phyloP scores from a whole-genome alignment of 2,329 filamentous ascomycete genomes.

The Ceratocystis cacaofunesta region DNA sequence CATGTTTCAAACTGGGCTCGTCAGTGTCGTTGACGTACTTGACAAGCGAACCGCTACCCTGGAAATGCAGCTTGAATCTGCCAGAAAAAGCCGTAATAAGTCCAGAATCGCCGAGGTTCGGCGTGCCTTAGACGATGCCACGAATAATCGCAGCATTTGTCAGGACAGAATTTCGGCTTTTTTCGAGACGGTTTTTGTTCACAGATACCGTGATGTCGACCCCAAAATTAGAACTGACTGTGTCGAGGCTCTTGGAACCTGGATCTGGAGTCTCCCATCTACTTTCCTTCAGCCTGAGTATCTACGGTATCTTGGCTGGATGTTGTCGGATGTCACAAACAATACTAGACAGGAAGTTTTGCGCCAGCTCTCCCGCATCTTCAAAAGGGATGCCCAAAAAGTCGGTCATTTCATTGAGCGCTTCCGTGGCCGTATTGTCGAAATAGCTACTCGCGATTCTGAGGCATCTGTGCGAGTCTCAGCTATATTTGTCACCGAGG shows the following conservation, averaged over 20 bases:
- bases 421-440: constrained; percentile 72
- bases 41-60: constrained; percentile 59
- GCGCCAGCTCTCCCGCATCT: constrained; percentile 65
- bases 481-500: constrained; percentile 68
- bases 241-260: constrained; percentile 69
- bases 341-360: constrained; percentile 72
- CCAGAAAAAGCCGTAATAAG: constrained; percentile 63
- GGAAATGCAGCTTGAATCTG: constrained; percentile 63
- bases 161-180: constrained; percentile 66
- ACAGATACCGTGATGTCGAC: constrained; percentile 90
- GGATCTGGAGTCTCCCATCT: constrained; percentile 74
- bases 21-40: constrained; percentile 55
- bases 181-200: constrained; percentile 85
- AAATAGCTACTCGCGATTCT: constrained; percentile 78
- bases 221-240: constrained; percentile 79
- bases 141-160: constrained; percentile 52
- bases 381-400: constrained; percentile 66
- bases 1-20: constrained; percentile 63
- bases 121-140: constrained; percentile 53
- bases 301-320: constrained; percentile 87
- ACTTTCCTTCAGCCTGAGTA: constrained; percentile 84
- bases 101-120: constrained; percentile 60
- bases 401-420: constrained; percentile 86
- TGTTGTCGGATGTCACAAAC: constrained; percentile 67
- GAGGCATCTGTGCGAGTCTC: constrained; percentile 67